Base-by-base conservation (phyloP, 83 land plant genomes). In the Larix sibirica region DNA sequence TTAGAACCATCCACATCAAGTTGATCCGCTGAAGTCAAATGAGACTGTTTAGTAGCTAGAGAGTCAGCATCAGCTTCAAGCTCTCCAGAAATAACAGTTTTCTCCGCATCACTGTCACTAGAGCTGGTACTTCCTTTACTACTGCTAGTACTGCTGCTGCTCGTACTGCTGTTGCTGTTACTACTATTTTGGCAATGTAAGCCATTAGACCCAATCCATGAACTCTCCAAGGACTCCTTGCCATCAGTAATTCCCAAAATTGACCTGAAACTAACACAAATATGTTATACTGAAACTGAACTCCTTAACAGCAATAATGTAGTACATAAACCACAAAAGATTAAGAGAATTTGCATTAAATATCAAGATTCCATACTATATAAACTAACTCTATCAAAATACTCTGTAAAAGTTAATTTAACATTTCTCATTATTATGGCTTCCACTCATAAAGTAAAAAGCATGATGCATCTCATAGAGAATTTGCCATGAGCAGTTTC, bases 51-150 rank as follows among this genome's bases (percentile, higher is more conserved):
- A 50, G 87, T 87, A 42, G 88, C 73, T 58, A 95, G 88, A 38
- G 99, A 97, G 83, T 97, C 99, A 64, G 96, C 99, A 91, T 97
- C 99, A 65, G 98, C 94, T 58, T 95, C 97, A 54, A 93, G 86
- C 47, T 93, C 97, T 82, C 90, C 88, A 65, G 87, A 77, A 81
- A 81, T 81, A 60, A 81, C 50, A 18, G 73, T 60, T 77, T 80
- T 80, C 82, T 80, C 89, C 81, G 66, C 70, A 65, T 92, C 95
- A 89, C 84, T 92, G 54, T 91, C 96, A 81, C 94, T 94, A 17
- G 97, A 86, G 70, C 90, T 93, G 82, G 92, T 88, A 82, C 91
- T 94, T 79, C 87, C 60, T 86, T 90, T 91, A 83, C 94, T 90
- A 60, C 87, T 91, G 23, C 88, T 79, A 67, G 93, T 95, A 77